Evolutionary conservation across 805 yeast species (phyloP), one percentile per base, ranked within the genome.

Genomic region (Candida ascalaphidarum): DNA sequence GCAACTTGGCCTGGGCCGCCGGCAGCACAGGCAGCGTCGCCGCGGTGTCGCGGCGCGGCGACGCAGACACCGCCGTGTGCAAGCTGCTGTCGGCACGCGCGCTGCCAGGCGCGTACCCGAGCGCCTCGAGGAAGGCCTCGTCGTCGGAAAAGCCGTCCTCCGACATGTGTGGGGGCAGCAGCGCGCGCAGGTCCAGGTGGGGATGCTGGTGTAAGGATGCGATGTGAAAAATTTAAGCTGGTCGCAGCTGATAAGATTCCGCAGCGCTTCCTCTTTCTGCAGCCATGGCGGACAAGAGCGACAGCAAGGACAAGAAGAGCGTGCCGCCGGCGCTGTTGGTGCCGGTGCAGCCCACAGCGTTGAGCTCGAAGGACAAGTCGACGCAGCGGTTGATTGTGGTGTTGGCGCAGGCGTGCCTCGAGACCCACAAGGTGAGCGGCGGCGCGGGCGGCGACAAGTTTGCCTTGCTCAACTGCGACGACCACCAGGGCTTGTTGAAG

Each of bases 391-490:
- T 92, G 44, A 76, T 92, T 33, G 98, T 92, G 13, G 98, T 92
- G n/a, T 68, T 92, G 25, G 77, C 96, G 11, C 94, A 86, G 48
- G 98, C 98, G 11, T 88, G 96, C 44, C 65, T 92, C 33, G 98
- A 92, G 49, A 88, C 97, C 5, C 94, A 88, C 55, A 88, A 84
- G 55, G 77, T 89, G 53, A 78, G 84, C 26, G 74, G 78, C 13
- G 73, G 78, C 7, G 76, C 80, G 28, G 94, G 89, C 28, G 68
- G 68, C 20, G 97, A 92, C 50, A 85, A 92, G 55, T 92, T 80
- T 50, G 96, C 95, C 0, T 61, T 92, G 35, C 68, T 92, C 48
- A 92, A 92, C 63, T 92, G 98, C 66, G 98, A 92, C 55, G 98
- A 92, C 53, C 98, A 92, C 55, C 98, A 92, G 61, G 96, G 96